A percentile compares a stretch with the other conserved stretches of the same genome.
phyloP scores from a whole-genome alignment of 129 eudicot species.

The Flaveria bidentis region DNA sequence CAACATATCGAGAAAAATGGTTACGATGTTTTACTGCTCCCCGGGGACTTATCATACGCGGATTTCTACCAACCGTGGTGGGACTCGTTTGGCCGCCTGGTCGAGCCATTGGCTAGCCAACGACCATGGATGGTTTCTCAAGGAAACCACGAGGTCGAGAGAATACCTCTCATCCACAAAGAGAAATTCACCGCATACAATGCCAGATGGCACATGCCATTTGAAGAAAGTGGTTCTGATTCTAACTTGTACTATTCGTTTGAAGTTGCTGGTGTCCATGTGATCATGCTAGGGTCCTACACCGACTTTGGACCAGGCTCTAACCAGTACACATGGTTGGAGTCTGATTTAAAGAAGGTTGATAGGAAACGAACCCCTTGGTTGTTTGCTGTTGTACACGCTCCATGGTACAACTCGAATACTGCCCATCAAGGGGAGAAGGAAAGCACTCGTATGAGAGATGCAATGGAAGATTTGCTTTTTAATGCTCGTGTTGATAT shows the following conservation, averaged over 20 bases:
- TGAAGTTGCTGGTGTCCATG: conserved; percentile 65
- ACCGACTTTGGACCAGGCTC: conserved; percentile 56
- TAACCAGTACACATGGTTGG: conserved; percentile 64
- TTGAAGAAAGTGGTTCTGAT: conserved; percentile 61
- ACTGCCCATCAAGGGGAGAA: conserved; percentile 69
- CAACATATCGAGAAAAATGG: conserved; percentile 48
- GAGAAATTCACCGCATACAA: conserved; percentile 57
- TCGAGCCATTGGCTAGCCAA: conserved; percentile 66
- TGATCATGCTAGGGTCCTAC: conserved; percentile 76
- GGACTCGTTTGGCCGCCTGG: conserved; percentile 72
- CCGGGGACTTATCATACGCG: conserved; percentile 77
- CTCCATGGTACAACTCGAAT: conserved; percentile 86
- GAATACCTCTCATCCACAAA: conserved; percentile 43
- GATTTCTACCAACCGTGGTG: conserved; percentile 53
- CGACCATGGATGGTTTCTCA: conserved; percentile 95
- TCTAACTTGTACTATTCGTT: conserved; percentile 74
- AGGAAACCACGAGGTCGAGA: conserved; percentile 83
- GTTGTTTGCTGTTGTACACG: conserved; percentile 60
- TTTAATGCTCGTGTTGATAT: conserved; percentile 60
- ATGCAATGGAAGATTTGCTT: conserved; percentile 58
- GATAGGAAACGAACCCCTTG: conserved; percentile 69
- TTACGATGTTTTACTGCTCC: conserved; percentile 64
- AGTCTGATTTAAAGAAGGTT: conserved; percentile 52
- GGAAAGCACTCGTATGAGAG: conserved; percentile 56
- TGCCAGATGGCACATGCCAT: conserved; percentile 79